Conservation (phyloP, 768 basidiomycete species). For the Tulasnella sp. region DNA sequence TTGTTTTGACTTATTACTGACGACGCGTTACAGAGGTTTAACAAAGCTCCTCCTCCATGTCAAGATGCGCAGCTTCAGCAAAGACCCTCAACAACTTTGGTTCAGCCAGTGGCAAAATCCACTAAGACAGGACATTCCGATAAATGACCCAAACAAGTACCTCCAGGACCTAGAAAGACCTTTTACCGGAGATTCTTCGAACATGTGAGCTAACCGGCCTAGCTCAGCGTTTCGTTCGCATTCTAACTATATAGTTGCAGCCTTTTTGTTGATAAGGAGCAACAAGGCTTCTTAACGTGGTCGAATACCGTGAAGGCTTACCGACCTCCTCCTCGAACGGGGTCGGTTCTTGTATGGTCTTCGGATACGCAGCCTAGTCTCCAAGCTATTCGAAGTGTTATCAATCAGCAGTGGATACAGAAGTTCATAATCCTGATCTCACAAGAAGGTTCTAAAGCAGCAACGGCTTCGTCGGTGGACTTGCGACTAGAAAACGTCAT, state of each 20-base stretch:
- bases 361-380: constrained; percentile 53
- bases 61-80: constrained; percentile 75
- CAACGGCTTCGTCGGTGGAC: constrained; percentile 48
- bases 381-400: constrained; percentile 53
- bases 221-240: constrained; percentile 1
- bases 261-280: constrained; percentile 70
- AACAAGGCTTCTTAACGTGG: constrained; percentile 82
- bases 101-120: constrained; percentile 72
- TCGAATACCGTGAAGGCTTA: constrained; percentile 65
- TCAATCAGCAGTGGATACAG: constrained; percentile 62
- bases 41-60: constrained; percentile 67
- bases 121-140: constrained; percentile 51
- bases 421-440: constrained; percentile 69
- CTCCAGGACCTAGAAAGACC: constrained; percentile 53
- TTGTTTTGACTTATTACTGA: constrained; percentile 3
- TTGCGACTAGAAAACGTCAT: constrained; percentile 58
- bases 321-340: constrained; percentile 46
- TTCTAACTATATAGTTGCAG: constrained; percentile 40
- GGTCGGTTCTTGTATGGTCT: constrained; percentile 58
- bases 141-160: constrained; percentile 58
- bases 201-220: constrained; percentile 13
- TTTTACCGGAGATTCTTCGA: constrained; percentile 39
- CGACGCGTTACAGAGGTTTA: constrained; percentile 54
- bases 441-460: constrained; percentile 68
- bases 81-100: constrained; percentile 67